phyloP scores from a whole-genome alignment of 345 rosid genomes.

The Diplotaxis tenuifolia region DNA sequence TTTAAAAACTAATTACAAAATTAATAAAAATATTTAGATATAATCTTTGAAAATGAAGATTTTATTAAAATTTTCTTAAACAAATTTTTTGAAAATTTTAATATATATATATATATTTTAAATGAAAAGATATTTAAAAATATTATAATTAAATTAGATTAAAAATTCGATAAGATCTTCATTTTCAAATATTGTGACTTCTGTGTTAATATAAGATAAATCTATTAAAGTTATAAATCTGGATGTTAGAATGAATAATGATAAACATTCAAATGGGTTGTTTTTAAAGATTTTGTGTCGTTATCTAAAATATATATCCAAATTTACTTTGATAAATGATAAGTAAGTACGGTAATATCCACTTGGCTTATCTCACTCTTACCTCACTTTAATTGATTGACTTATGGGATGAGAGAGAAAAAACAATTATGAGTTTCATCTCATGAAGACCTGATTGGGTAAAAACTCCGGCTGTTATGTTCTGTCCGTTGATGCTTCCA shows the following conservation, averaged over 20 bases:
- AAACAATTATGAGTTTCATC: not conserved
- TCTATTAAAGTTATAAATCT: not conserved
- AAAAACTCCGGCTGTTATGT: not conserved
- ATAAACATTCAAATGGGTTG: no score
- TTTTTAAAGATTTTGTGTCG: not conserved
- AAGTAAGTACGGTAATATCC: slow-evolving; percentile 8
- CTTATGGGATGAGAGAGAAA: not conserved
- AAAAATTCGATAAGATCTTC: no score
- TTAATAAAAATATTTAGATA: no score
- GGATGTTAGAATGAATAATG: not conserved
- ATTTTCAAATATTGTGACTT: no score
- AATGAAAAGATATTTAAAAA: no score
- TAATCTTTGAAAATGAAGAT: no score
- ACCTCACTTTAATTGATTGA: not conserved
- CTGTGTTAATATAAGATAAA: no score
- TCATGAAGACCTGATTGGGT: not conserved
- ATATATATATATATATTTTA: no score
- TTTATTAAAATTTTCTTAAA: no score
- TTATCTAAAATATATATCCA: not conserved
- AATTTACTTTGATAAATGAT: not conserved
- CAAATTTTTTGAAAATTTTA: no score
- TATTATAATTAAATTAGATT: no score
- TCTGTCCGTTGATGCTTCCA: not conserved
- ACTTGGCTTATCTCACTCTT: not conserved
- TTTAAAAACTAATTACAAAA: no score